Base-by-base conservation (phyloP, 1,284 basidiomycete genomes). In the Ustilago xerochloae region DNA sequence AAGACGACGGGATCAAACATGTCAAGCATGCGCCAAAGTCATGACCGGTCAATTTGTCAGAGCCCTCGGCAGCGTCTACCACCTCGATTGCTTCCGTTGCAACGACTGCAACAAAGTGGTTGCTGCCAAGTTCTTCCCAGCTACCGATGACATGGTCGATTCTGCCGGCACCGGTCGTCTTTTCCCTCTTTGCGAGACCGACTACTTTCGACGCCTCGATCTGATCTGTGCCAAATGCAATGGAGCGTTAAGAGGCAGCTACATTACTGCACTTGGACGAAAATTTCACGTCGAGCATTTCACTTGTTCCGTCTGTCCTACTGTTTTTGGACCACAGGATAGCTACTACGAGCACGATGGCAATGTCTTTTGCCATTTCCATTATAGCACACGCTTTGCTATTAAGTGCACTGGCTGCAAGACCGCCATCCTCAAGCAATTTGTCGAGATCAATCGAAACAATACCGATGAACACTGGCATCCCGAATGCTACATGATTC, bases 231-330 rank as follows among this genome's bases (percentile, higher is more conserved):
- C 91, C 48, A 96, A 97, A 86, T 99, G 96, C 85, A 91, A 91
- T 57, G 91, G 92, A 86, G 97, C 96, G 38, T 86, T 99, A 62
- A 88, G 97, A 82, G 96, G 94, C 58, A 97, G 94, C 86, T 99
- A 99, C 84, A 99, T 99, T 86, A 99, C 97, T 18, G 97, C 97
- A 36, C 95, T 97, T 87, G 96, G 97, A 86, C 94, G 94, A 88
- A 99, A 99, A 86, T 99, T 92, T 86, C 97, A 99, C 85, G 95
- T 99, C 78, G 97, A 99, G 86, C 97, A 99, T 85, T 99, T 99
- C 84, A 97, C 96, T 45, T 99, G 96, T 87, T 97, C 94, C 5
- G 90, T 97, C 65, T 99, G 97, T 86, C 89, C 94, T 33, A 95
- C 92, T 22, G 89, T 97, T 26, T 99, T 99, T 84, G 97, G 97